Evolutionary conservation across 306 rosid genomes (phyloP).

Genomic region (Quercus parvula): DNA sequence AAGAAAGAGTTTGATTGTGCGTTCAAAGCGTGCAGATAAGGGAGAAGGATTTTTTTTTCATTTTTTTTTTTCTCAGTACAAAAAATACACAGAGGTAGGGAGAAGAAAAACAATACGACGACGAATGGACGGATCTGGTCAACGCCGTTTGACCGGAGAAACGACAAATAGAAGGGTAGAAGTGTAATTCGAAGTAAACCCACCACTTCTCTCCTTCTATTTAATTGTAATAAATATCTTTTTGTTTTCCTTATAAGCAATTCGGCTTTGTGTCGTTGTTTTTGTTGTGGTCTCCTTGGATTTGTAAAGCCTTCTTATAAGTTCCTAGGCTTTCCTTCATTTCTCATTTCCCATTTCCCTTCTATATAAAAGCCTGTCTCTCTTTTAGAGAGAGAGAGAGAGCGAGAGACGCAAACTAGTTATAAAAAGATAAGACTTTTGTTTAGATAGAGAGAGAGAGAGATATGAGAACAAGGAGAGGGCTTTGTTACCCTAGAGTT

Average conservation of each 20-base stretch:
- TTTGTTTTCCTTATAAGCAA: constrained; percentile 8
- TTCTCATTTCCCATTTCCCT: constrained; percentile 1
- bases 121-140: constrained; percentile 53
- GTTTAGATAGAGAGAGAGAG: background rate
- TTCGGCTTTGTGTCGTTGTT: constrained; percentile 45
- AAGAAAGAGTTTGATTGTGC: background rate
- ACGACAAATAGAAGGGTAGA: constrained; percentile 20
- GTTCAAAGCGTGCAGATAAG: constrained; percentile 46
- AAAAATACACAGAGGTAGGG: constrained; percentile 10
- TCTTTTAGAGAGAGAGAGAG: background rate
- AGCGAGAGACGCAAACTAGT: background rate
- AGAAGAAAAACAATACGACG: constrained; percentile 21
- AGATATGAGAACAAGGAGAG: constrained; percentile 66
- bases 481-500: constrained; percentile 43
- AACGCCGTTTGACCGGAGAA: constrained; percentile 52
- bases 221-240: constrained; percentile 8
- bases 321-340: background rate
- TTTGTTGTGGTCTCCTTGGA: constrained; percentile 32
- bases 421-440: too few species aligned
- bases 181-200: constrained; percentile 16
- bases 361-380: constrained; percentile 25
- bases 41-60: constrained; percentile 24
- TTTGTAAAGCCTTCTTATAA: too few species aligned
- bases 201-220: background rate
- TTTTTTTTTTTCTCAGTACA: too few species aligned